phyloP scores from a whole-genome alignment of 805 yeast species.

The Candida nanaspora region DNA sequence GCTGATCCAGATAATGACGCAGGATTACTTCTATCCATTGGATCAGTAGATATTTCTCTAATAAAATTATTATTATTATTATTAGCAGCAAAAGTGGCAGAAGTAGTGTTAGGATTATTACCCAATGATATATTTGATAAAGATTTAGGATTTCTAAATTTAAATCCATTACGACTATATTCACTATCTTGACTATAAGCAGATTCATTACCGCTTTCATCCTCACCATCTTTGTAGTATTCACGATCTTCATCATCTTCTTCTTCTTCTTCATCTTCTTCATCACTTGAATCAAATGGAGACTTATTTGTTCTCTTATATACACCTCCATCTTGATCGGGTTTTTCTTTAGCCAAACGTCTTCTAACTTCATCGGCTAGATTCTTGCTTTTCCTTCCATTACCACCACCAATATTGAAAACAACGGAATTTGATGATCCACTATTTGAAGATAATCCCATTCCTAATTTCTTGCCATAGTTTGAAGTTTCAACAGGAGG shows the following conservation, averaged over 20 bases:
- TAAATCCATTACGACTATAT: neutral
- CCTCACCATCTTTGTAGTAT: too few species aligned
- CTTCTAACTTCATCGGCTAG: neutral
- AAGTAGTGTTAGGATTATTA: too few species aligned
- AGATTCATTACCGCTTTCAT: neutral
- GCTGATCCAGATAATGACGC: too few species aligned
- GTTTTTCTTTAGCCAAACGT: neutral
- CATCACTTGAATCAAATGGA: slow-evolving; percentile 10
- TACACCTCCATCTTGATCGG: neutral
- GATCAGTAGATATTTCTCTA: neutral
- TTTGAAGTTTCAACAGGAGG: slow-evolving; percentile 9
- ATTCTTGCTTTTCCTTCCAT: neutral
- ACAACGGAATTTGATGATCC: neutral
- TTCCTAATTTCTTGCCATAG: neutral
- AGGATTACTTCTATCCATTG: too few species aligned
- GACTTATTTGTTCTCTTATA: neutral
- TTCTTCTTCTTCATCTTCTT: slow-evolving; percentile 5
- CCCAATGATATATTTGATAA: neutral
- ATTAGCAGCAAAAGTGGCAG: neutral
- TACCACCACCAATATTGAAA: neutral
- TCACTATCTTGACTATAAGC: neutral
- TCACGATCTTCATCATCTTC: slow-evolving; percentile 7
- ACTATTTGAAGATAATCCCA: neutral
- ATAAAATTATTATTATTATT: neutral
- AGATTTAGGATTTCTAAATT: neutral